Conservation (phyloP, 176 grass and related monocot species). For the Carex myosuroides region DNA sequence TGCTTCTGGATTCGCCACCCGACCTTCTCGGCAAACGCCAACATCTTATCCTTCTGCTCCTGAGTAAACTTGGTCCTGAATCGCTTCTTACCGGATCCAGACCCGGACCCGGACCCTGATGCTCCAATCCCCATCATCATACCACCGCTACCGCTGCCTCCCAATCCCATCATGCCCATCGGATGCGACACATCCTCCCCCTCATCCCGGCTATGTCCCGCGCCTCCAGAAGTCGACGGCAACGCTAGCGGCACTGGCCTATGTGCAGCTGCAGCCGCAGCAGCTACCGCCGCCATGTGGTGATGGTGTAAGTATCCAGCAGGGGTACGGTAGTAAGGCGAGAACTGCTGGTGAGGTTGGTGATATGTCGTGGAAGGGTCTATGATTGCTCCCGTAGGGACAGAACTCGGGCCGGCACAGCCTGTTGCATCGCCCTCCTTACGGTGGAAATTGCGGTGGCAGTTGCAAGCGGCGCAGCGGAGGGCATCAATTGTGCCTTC, state of each 20-base stretch:
- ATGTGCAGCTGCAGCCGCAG: conserved; percentile 23
- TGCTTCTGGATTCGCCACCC: conserved; percentile 98
- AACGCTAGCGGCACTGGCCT: conserved; percentile 45
- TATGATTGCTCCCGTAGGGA: conserved; percentile 10
- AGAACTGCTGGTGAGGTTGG: conserved; percentile 58
- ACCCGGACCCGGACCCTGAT: conserved; percentile 32
- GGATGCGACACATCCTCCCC: conserved; percentile 44
- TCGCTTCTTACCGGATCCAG: conserved; percentile 62
- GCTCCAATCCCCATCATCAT: conserved; percentile 37
- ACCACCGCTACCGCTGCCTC: conserved; percentile 27
- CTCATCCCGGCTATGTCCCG: conserved; percentile 38
- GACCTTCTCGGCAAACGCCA: conserved; percentile 68
- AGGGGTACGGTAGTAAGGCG: conserved; percentile 69
- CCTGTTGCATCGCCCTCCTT: conserved; percentile 37
- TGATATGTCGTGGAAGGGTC: conserved; percentile 45
- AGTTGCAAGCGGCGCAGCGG: conserved; percentile 70
- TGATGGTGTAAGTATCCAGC: conserved; percentile 62
- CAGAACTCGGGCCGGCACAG: neutral
- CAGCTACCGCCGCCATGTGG: conserved; percentile 37
- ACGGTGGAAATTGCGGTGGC: conserved; percentile 91
- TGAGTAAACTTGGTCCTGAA: conserved; percentile 83
- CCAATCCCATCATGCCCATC: conserved; percentile 19
- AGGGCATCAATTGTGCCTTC: conserved; percentile 73
- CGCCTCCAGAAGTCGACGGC: conserved; percentile 55
- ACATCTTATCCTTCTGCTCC: conserved; percentile 97